Evolutionary conservation across 2,329 filamentous ascomycete species (phyloP).

Genomic region (Volutella citrinella): DNA sequence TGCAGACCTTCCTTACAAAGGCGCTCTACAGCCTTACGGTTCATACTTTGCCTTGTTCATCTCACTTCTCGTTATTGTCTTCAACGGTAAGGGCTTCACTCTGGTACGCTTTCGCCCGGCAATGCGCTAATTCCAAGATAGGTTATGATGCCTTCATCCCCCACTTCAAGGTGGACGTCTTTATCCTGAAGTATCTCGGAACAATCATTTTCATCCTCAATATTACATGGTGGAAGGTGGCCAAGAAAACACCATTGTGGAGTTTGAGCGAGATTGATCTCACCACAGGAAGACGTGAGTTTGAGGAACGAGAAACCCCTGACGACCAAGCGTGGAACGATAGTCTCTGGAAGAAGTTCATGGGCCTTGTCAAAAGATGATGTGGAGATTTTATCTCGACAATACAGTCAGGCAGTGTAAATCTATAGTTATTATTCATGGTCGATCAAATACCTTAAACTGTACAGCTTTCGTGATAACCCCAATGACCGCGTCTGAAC

Average conservation of each 20-base stretch:
- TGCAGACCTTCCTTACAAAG: slow-evolving; percentile 35
- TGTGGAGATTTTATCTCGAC: too few relatives aligned
- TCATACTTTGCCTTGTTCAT: slow-evolving; percentile 33
- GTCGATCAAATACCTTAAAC: too few relatives aligned
- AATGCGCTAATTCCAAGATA: not conserved
- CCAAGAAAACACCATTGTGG: slow-evolving; percentile 54
- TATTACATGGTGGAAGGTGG: slow-evolving; percentile 60
- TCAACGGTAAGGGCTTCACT: slow-evolving; percentile 36
- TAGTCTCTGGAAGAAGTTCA: slow-evolving; percentile 3
- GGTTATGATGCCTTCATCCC: slow-evolving; percentile 63
- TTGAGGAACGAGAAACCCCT: slow-evolving; percentile 11
- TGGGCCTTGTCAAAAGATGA: not conserved
- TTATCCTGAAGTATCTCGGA: slow-evolving; percentile 55
- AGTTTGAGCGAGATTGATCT: slow-evolving; percentile 55
- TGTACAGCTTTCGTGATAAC: too few relatives aligned
- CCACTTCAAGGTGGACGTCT: slow-evolving; percentile 59
- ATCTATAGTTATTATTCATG: too few relatives aligned
- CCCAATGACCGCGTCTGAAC: too few relatives aligned
- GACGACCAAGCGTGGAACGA: slow-evolving; percentile 7
- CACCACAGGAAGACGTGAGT: slow-evolving; percentile 42
- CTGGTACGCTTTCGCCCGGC: not conserved
- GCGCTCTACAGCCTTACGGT: slow-evolving; percentile 36
- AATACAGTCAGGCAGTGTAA: too few relatives aligned
- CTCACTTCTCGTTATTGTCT: slow-evolving; percentile 49
- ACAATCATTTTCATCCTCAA: slow-evolving; percentile 49